Base-by-base conservation (phyloP, 495 filamentous ascomycete genomes). In the Lophium mytilinum region DNA sequence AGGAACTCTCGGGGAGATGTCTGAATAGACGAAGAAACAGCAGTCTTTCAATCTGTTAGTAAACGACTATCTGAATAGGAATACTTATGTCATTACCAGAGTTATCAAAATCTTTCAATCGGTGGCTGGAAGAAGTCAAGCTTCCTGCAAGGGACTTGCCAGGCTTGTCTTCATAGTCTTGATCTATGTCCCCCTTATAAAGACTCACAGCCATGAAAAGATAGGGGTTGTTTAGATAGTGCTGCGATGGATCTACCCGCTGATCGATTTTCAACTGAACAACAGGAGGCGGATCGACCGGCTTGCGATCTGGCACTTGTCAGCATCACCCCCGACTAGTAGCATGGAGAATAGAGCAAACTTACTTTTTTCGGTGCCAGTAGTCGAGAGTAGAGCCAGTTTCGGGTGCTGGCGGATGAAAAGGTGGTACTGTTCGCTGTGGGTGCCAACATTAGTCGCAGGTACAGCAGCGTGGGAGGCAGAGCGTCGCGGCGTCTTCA, bases 21-120 rank as follows among this genome's bases (percentile, higher is more conserved):
- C 93, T 6, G 88, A 87, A 72, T 95, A 97, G n/a, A 97, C 88
- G 58, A 98, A 97, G 75, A 94, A 98, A 1, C 87, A 90, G 11
- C 90, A 91, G 77, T 96, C 92, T 80, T 19, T 9, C 30, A 40
- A 42, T 8, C 30, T 35, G 30, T 14, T 50, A 57, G 15, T 30
- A 12, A 14, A 50, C 34, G 21, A 12, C 15, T 21, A 5, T 3
- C 18, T 36, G 37, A 53, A 19, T 1, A 54, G 10, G 14, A 2
- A 7, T 9, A 24, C 47, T 50, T 14, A 7, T 18, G 19, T 30
- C 17, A 74, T 67, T 72, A 86, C 85, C 85, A 58, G 69, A 82
- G 70, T 98, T 95, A 67, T 92, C 83, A 12, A 86, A 82, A 68
- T 97, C 90, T 71, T 97, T 97, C 58, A 97, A 73, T 50, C 89